Evolutionary conservation across 495 filamentous ascomycete genomes (phyloP).

Genomic region (Delitschia confertaspora): DNA sequence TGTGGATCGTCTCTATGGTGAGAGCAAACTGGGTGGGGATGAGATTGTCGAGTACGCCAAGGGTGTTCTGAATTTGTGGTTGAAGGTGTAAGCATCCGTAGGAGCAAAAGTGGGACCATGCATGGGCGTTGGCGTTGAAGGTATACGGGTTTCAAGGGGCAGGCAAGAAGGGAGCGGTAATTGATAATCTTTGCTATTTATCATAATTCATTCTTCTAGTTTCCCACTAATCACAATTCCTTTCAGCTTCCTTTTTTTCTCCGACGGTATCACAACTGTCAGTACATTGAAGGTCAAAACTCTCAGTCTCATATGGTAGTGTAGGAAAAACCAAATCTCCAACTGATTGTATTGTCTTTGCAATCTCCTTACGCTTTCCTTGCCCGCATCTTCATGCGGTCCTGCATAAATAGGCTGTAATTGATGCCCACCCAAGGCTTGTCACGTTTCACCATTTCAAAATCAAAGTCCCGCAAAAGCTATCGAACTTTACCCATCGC

Average conservation of each 20-base stretch:
- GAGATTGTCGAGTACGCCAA: slow-evolving; percentile 98
- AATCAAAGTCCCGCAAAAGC: slow-evolving; percentile 47
- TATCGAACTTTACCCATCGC: slow-evolving; percentile 1
- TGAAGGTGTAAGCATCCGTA: slow-evolving; percentile 56
- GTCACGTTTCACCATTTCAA: slow-evolving; percentile 42
- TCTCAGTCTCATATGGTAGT: no score
- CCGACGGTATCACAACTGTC: no score
- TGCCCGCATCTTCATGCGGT: slow-evolving; percentile 9
- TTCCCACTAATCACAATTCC: no score
- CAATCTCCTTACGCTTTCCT: slow-evolving; percentile 1
- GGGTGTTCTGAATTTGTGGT: slow-evolving; percentile 82
- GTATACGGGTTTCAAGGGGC: not conserved
- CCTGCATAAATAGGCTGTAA: slow-evolving; percentile 10
- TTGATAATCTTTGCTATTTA: no score
- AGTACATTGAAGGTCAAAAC: no score
- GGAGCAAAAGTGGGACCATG: not conserved
- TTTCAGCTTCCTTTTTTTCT: no score
- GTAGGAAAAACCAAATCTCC: no score
- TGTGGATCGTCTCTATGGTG: slow-evolving; percentile 90
- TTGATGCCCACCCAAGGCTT: slow-evolving; percentile 34
- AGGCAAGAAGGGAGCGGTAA: no score
- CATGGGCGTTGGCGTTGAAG: slow-evolving; percentile 2
- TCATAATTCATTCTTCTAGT: no score
- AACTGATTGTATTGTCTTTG: no score
- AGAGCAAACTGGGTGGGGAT: slow-evolving; percentile 86